Percentiles rank a stretch among this genome's conserved stretches.
Evolutionary conservation across 1,284 basidiomycete genomes (phyloP).

Genomic region (Melampsora occidentalis): DNA sequence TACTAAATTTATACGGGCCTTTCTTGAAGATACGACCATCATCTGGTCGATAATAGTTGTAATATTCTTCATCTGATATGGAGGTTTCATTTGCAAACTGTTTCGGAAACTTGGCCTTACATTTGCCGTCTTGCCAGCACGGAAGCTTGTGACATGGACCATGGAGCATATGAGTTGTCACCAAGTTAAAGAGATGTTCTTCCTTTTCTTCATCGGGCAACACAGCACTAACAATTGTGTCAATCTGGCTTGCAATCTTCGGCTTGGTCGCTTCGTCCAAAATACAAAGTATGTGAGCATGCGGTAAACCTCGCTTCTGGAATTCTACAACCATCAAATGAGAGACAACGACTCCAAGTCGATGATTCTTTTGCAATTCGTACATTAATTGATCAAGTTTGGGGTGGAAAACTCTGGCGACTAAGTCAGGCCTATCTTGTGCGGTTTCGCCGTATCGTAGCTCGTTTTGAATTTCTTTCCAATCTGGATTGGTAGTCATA

Average conservation of each 20-base stretch:
- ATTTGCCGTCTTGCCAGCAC: background rate
- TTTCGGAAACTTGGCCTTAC: background rate
- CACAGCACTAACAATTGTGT: conserved; percentile 5
- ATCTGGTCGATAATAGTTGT: background rate
- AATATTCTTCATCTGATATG: background rate
- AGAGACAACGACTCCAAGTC: background rate
- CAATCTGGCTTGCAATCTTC: background rate
- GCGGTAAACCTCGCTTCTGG: conserved; percentile 16
- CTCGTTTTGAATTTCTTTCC: conserved; percentile 53
- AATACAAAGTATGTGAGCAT: background rate
- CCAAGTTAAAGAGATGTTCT: background rate
- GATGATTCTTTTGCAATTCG: background rate
- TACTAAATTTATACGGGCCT: background rate
- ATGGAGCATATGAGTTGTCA: conserved; percentile 11
- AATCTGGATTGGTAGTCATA: conserved; percentile 55
- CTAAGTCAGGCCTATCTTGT: background rate
- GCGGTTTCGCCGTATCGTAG: background rate
- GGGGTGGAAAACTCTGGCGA: background rate
- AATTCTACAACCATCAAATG: conserved; percentile 9
- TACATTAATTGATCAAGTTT: background rate
- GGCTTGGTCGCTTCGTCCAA: background rate
- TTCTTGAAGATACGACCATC: background rate
- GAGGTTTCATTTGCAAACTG: background rate
- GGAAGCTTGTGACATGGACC: background rate
- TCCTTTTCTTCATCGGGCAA: background rate